phyloP scores from a whole-genome alignment of 176 grass and related monocot genomes.

The Guadua angustifolia region DNA sequence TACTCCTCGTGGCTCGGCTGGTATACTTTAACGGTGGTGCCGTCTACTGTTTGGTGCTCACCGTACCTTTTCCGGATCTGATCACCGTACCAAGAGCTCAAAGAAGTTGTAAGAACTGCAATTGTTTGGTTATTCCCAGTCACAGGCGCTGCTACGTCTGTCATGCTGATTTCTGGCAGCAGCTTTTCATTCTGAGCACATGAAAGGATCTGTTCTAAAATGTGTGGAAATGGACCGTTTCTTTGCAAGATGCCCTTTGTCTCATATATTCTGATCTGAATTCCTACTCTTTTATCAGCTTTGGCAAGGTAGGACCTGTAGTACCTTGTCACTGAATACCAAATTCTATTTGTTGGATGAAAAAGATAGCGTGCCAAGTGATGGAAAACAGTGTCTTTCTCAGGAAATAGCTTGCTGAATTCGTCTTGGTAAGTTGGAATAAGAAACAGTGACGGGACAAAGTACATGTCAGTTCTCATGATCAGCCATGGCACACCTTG shows the following conservation, averaged over 20 bases:
- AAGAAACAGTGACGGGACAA: conserved; percentile 65
- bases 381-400: conserved; percentile 77
- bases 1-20: conserved; percentile 71
- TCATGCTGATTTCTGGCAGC: conserved; percentile 47
- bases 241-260: conserved; percentile 48
- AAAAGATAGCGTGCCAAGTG: conserved; percentile 76
- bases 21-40: conserved; percentile 51
- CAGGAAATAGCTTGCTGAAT: conserved; percentile 63
- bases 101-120: conserved; percentile 61
- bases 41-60: conserved; percentile 49
- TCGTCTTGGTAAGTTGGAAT: conserved; percentile 61
- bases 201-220: conserved; percentile 67
- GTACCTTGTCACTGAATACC: conserved; percentile 65
- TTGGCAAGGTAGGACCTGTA: conserved; percentile 61
- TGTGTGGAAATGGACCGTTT: conserved; percentile 54
- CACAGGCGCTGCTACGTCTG: conserved; percentile 7
- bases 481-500: conserved; percentile 66
- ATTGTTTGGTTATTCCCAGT: conserved; percentile 46
- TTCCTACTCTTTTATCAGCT: conserved; percentile 58
- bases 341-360: conserved; percentile 62
- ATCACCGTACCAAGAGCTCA: conserved; percentile 61
- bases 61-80: conserved; percentile 57
- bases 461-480: conserved; percentile 73
- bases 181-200: conserved; percentile 64
- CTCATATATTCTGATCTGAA: conserved; percentile 69